phyloP scores from a whole-genome alignment of 2,329 filamentous ascomycete genomes.

The Hypoxylon sp. region DNA sequence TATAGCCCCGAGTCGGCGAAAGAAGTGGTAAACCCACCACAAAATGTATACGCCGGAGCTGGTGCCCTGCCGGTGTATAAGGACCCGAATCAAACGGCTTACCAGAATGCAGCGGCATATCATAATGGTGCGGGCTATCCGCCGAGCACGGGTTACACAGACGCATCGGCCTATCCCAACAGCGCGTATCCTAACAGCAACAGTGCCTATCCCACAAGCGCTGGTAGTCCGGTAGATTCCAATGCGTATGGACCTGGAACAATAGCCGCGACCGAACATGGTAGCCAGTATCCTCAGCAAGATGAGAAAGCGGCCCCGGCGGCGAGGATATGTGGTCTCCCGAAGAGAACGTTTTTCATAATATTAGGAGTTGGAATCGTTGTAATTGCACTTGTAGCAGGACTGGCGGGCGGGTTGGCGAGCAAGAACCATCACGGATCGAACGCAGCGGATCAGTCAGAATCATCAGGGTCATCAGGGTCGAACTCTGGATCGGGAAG shows the following conservation, averaged over 20 bases:
- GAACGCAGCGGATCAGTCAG: conserved; percentile 2
- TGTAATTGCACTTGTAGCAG: conserved; percentile 37
- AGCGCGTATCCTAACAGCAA: conserved; percentile 31
- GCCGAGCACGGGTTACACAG: conserved; percentile 19
- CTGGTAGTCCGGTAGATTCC: conserved; percentile 30
- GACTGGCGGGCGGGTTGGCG: conserved; percentile 39
- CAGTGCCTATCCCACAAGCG: conserved; percentile 23
- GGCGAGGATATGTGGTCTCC: conserved; percentile 45
- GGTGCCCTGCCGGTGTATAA: conserved; percentile 34
- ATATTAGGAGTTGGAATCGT: conserved; percentile 35
- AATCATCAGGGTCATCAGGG: conserved; percentile 17
- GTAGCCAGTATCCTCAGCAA: conserved; percentile 15
- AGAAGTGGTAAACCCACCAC: conserved; percentile 34
- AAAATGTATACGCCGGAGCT: conserved; percentile 18
- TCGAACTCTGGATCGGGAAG: conserved; percentile 16
- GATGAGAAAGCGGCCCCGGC: conserved; percentile 32
- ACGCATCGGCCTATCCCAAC: conserved; percentile 27
- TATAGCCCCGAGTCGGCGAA: conserved; percentile 44
- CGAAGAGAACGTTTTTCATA: conserved; percentile 44
- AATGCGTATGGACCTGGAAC: conserved; percentile 26
- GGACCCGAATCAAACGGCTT: conserved; percentile 28
- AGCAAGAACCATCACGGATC: conserved; percentile 20
- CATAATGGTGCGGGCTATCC: conserved; percentile 22
- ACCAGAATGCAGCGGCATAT: conserved; percentile 24
- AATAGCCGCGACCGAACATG: conserved; percentile 17